Evolutionary conservation across 2,329 filamentous ascomycete species (phyloP), one percentile per base, ranked within the genome.

Genomic region (Diaporthe humulicola): DNA sequence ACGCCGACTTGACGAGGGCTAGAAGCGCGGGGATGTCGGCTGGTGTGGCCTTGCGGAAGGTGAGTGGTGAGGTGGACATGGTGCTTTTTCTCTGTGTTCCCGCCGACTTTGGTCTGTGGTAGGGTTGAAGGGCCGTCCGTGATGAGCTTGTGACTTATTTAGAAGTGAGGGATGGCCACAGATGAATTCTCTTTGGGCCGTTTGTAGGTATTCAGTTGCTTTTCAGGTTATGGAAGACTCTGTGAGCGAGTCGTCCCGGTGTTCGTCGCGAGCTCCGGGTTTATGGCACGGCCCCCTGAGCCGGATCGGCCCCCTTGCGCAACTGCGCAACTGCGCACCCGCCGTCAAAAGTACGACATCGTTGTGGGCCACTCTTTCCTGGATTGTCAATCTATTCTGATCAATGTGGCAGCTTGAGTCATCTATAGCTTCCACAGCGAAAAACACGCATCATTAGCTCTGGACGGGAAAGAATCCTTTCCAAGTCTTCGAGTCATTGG

Each of bases 1-100:
- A 88, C 52, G 86, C 86, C 2, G 84, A 83, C 66, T 83, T 81
- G 66, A 88, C 82, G 70, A 88, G 83, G 4, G 81, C 75, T 30
- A 85, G 82, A 38, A 87, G 74, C 15, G 77, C 64, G 10, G 80
- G 73, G 17, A 81, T 77, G 60, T 86, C 84, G 19, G 78, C 77
- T 0, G 80, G 75, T 4, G 79, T 80, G 57, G 85, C 85, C 60
- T 81, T 80, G 77, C 84, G 83, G 77, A 83, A 82, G 25, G 79
- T 77, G 73, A 86, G 17, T 54, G 52, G 40, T 19, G 61, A 38
- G 17, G 19, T 3, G 19, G 61, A 60, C 73, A 73, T 71, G n/a
- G 17, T 60, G 4, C 8, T n/a, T 52, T 36, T 6, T 14, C 17
- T 33, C 19, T 15, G 3, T 8, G 5, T 15, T n/a, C 25, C n/a